phyloP scores from a whole-genome alignment of 2,329 filamentous ascomycete genomes.

The Exophiala oligosperma region DNA sequence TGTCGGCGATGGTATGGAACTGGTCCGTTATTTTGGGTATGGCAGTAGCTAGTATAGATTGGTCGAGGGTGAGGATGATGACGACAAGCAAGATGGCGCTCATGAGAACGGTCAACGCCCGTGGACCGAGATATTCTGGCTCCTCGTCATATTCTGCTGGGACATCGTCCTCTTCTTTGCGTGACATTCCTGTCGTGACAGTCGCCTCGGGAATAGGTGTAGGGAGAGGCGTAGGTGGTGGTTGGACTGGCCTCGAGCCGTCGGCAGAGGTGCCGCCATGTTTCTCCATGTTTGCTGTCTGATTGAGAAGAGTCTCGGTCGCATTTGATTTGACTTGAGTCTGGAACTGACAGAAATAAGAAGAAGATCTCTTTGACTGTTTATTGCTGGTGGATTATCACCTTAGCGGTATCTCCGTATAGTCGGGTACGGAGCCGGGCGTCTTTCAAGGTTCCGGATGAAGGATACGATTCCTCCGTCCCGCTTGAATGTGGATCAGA shows the following conservation, averaged over 20 bases:
- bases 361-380: background rate
- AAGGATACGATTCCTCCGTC: no score
- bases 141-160: background rate
- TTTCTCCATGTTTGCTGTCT: background rate
- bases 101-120: background rate
- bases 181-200: background rate
- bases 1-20: slow-evolving; percentile 42
- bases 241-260: background rate
- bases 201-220: background rate
- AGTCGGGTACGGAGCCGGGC: no score
- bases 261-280: background rate
- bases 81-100: slow-evolving; percentile 5
- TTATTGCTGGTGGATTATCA: no score
- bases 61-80: slow-evolving; percentile 10
- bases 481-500: no score
- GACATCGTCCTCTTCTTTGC: background rate
- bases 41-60: slow-evolving; percentile 24
- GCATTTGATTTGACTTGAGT: background rate
- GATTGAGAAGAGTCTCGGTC: background rate
- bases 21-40: slow-evolving; percentile 33
- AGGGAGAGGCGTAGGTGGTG: background rate
- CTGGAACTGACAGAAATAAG: background rate
- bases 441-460: no score
- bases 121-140: slow-evolving; percentile 4
- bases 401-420: no score